These are phyloP conservation scores for Ambrosia trifida DNA, from an alignment of 129 eudicot species.

Conservation along the genomic window DNA sequence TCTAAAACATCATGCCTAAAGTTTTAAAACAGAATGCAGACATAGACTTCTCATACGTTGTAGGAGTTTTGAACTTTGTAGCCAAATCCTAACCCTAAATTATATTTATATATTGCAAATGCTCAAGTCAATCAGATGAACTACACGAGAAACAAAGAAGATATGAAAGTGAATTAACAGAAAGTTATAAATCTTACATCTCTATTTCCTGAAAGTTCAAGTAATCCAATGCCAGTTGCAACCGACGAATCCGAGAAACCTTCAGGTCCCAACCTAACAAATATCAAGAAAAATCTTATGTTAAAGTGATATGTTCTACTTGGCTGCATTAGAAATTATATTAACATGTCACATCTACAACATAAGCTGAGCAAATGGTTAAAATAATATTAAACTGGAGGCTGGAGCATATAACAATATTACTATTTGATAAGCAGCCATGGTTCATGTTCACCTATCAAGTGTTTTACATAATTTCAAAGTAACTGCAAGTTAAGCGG, in stretches of 20 bases:
- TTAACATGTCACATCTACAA: constrained; percentile 10
- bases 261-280: constrained; percentile 81
- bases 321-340: constrained; percentile 19
- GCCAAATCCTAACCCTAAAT: not conserved
- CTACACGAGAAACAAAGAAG: constrained; percentile 2
- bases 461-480: constrained; percentile 1
- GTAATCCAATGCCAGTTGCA: constrained; percentile 89
- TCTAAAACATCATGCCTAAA: too few relatives aligned
- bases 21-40: too few relatives aligned
- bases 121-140: constrained; percentile 18
- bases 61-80: too few relatives aligned
- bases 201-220: constrained; percentile 81
- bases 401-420: not conserved
- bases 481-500: constrained; percentile 7
- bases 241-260: constrained; percentile 79
- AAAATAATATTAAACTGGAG: not conserved
- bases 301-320: not conserved
- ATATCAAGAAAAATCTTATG: constrained; percentile 19
- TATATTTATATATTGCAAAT: not conserved
- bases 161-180: constrained; percentile 6
- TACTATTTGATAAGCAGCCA: constrained; percentile 11
- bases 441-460: not conserved
- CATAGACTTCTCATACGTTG: too few relatives aligned
- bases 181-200: constrained; percentile 54
- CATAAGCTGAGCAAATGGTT: constrained; percentile 15